Percentiles rank a stretch among this genome's conserved stretches.
These are phyloP conservation scores for Didymella arachidicola DNA, from an alignment of 2,329 filamentous ascomycete genomes.

Conservation along the genomic window DNA sequence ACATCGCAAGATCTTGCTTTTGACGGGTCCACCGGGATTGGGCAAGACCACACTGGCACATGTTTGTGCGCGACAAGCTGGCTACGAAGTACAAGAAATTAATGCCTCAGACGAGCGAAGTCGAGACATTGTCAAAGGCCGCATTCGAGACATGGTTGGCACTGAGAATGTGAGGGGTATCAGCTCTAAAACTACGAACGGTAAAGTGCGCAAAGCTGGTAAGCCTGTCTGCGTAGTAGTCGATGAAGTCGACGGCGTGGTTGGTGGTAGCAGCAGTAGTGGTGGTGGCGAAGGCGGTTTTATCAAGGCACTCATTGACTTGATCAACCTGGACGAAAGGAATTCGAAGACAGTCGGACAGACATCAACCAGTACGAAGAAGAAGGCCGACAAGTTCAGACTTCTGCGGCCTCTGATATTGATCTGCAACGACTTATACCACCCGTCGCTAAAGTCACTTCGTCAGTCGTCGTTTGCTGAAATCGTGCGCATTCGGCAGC, in stretches of 20 bases:
- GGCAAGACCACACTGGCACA: conserved; percentile 97
- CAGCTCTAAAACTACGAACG: conserved; percentile 61
- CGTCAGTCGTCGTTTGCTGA: conserved; percentile 87
- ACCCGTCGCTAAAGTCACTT: conserved; percentile 83
- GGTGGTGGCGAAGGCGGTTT: conserved; percentile 86
- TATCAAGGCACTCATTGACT: conserved; percentile 90
- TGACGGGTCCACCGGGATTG: conserved; percentile 90
- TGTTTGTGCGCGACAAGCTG: conserved; percentile 92
- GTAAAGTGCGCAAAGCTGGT: conserved; percentile 73
- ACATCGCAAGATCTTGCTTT: conserved; percentile 85
- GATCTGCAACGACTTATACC: conserved; percentile 97
- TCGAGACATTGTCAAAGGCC: conserved; percentile 84
- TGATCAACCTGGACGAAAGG: conserved; percentile 85
- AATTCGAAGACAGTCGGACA: conserved; percentile 63
- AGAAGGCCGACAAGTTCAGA: conserved; percentile 85
- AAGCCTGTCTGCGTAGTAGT: conserved; percentile 92
- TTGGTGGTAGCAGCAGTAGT: conserved; percentile 73
- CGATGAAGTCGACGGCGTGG: conserved; percentile 95
- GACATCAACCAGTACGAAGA: conserved; percentile 54
- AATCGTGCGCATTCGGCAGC: conserved; percentile 89
- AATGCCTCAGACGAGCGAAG: conserved; percentile 97
- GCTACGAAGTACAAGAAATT: conserved; percentile 96
- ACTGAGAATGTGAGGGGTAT: conserved; percentile 89
- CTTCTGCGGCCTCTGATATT: conserved; percentile 88
- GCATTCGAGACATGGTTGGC: conserved; percentile 88